Conservation (phyloP, 176 grass and related monocot genomes). For the Oryza nivara region DNA sequence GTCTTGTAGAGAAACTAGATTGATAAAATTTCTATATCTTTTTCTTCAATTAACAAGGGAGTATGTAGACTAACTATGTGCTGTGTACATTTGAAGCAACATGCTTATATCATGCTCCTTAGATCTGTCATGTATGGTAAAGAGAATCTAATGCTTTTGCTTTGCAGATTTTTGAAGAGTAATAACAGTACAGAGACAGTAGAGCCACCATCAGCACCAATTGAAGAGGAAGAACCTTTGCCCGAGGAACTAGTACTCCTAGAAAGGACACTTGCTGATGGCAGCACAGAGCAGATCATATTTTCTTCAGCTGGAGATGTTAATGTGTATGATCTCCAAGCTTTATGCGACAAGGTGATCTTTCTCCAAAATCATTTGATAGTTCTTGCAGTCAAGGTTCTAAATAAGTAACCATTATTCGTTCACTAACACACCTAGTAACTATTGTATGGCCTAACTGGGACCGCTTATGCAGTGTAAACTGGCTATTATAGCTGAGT, state of each 20-base stretch:
- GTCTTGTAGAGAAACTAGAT: not conserved
- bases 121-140: slow-evolving; percentile 6
- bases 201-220: slow-evolving; percentile 58
- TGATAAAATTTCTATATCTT: not conserved
- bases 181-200: slow-evolving; percentile 73
- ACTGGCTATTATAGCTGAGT: not conserved
- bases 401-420: not conserved
- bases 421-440: not conserved
- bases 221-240: slow-evolving; percentile 80
- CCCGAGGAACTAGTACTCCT: slow-evolving; percentile 68
- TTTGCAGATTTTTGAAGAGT: slow-evolving; percentile 73
- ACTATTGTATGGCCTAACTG: not conserved
- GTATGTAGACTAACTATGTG: not conserved
- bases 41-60: not conserved
- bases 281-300: slow-evolving; percentile 81
- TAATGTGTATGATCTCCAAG: slow-evolving; percentile 87
- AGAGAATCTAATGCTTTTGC: slow-evolving; percentile 14
- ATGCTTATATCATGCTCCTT: slow-evolving; percentile 17
- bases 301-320: slow-evolving; percentile 90
- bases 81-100: too few species aligned
- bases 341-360: slow-evolving; percentile 85
- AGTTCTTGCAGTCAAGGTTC: slow-evolving; percentile 18
- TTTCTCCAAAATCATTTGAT: slow-evolving; percentile 17
- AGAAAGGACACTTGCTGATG: slow-evolving; percentile 77
- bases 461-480: not conserved